Percentiles rank a stretch among this genome's conserved stretches.
Evolutionary conservation across 2,329 filamentous ascomycete species (phyloP).

Genomic region (Teratosphaeria destructans): DNA sequence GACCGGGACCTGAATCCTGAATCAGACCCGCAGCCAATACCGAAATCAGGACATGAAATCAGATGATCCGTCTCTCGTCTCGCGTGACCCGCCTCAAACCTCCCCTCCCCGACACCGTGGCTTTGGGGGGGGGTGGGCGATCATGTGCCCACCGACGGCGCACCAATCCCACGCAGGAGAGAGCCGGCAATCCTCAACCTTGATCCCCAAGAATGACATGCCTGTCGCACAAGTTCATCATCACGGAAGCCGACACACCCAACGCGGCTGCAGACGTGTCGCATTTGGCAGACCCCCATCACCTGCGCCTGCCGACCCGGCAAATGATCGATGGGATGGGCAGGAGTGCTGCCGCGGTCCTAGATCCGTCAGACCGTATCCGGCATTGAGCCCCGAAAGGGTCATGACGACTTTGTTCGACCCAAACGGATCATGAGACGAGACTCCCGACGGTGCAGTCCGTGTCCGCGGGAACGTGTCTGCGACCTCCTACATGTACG

Average conservation of each 20-base stretch:
- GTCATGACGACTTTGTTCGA: no score
- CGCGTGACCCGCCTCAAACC: neutral
- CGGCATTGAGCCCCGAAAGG: neutral
- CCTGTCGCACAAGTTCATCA: no score
- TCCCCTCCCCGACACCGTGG: neutral
- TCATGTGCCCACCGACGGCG: neutral
- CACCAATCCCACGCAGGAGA: no score
- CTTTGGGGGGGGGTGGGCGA: neutral
- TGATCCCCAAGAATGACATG: neutral
- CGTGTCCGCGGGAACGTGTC: no score
- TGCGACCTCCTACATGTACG: no score
- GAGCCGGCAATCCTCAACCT: no score
- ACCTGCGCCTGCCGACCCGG: neutral
- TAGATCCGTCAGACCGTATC: neutral
- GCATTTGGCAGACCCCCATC: neutral
- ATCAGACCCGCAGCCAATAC: no score
- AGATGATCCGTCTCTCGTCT: neutral
- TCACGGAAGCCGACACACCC: no score
- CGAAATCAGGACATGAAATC: neutral
- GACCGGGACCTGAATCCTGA: neutral
- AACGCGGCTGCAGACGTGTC: neutral
- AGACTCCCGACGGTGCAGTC: no score
- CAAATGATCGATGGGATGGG: neutral
- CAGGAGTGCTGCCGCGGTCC: no score
- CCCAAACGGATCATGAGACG: no score